Percentiles rank a stretch among this genome's conserved stretches.
Evolutionary conservation across 1,139 yeast species (phyloP).

Genomic region (Geotrichum aggregatum): DNA sequence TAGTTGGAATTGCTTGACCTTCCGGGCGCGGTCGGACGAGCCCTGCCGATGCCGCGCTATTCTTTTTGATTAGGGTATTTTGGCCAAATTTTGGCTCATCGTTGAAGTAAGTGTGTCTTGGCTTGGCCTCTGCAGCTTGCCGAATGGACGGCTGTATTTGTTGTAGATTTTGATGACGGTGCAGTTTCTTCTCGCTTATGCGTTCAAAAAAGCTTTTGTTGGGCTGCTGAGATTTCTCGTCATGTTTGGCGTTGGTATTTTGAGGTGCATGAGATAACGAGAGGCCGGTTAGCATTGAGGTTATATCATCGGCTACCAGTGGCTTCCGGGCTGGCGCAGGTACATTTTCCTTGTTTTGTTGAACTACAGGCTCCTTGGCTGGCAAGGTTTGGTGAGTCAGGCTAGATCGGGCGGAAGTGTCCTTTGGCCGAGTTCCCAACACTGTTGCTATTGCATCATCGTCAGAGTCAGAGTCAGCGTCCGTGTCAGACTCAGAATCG

Average conservation of each 20-base stretch:
- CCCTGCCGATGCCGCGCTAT: background rate
- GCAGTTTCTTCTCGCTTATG: background rate
- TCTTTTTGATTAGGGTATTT: conserved; percentile 2
- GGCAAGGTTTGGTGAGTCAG: background rate
- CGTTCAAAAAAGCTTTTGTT: conserved; percentile 6
- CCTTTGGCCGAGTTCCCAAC: background rate
- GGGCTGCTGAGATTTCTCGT: background rate
- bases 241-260: background rate
- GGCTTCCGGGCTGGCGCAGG: conserved; percentile 3
- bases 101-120: conserved; percentile 4
- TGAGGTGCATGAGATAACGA: background rate
- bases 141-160: background rate
- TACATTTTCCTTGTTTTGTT: too few species aligned
- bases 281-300: conserved; percentile 9
- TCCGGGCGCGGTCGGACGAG: conserved; percentile 3
- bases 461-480: conserved; percentile 3
- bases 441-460: conserved; percentile 1
- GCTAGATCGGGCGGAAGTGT: background rate
- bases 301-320: conserved; percentile 8
- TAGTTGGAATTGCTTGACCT: conserved; percentile 5
- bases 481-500: background rate
- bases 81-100: conserved; percentile 10
- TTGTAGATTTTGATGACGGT: conserved; percentile 1
- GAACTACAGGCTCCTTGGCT: background rate
- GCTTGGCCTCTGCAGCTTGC: background rate